phyloP scores from a whole-genome alignment of 2,329 filamentous ascomycete species.

The Pseudomassariella vexata region DNA sequence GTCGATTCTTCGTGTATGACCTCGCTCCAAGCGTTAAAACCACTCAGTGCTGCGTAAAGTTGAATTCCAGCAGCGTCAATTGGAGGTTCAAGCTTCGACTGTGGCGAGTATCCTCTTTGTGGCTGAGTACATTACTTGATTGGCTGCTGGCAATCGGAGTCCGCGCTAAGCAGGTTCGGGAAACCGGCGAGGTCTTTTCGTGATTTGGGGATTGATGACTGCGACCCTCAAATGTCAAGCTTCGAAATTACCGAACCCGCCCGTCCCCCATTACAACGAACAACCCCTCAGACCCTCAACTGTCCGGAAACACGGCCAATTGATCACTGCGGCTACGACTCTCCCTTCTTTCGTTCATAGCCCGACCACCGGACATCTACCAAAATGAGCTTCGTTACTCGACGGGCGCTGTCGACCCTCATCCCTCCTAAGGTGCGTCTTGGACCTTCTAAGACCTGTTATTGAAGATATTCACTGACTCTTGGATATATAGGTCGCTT shows the following conservation, averaged over 20 bases:
- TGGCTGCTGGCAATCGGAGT: constrained; percentile 30
- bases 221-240: constrained; percentile 12
- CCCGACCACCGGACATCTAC: constrained; percentile 21
- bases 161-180: constrained; percentile 35
- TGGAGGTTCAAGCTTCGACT: no score
- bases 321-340: constrained; percentile 25
- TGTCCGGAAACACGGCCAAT: constrained; percentile 28
- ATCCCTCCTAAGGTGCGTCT: constrained; percentile 87
- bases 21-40: no score
- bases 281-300: constrained; percentile 20
- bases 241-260: no score
- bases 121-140: no score
- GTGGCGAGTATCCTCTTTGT: no score
- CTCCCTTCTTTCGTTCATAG: constrained; percentile 16
- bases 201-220: no score
- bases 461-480: neutral
- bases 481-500: constrained; percentile 60
- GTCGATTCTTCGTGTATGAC: no score
- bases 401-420: constrained; percentile 92
- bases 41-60: no score
- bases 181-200: constrained; percentile 51
- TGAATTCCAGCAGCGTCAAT: no score
- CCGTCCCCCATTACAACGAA: no score
- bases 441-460: neutral
- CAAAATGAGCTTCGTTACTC: constrained; percentile 90